Percentiles rank a stretch among this genome's conserved stretches.
These are phyloP conservation scores for Metschnikowia shivogae DNA, from an alignment of 805 yeast species.

Conservation along the genomic window DNA sequence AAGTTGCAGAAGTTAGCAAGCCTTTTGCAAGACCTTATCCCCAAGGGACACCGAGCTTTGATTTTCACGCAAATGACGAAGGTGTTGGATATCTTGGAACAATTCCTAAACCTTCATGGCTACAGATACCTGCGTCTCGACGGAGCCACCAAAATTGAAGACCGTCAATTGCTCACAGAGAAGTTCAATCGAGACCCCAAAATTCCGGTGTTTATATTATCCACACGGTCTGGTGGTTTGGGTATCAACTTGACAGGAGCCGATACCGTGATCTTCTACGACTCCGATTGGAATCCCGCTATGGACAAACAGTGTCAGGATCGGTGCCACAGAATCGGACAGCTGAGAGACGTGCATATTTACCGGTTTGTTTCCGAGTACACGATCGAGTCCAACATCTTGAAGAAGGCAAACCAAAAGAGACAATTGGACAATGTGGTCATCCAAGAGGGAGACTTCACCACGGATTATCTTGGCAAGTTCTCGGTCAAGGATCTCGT, in stretches of 20 bases:
- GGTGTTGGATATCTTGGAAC: conserved; percentile 89
- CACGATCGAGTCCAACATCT: conserved; percentile 92
- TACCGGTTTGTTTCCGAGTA: conserved; percentile 93
- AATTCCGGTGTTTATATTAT: conserved; percentile 85
- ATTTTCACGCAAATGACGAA: conserved; percentile 98
- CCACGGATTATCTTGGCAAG: conserved; percentile 91
- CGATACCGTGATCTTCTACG: conserved; percentile 96
- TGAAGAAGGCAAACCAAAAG: conserved; percentile 92
- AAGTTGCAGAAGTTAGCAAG: conserved; percentile 82
- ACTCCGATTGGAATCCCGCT: conserved; percentile 99
- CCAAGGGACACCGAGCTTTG: conserved; percentile 87
- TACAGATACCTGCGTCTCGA: conserved; percentile 91
- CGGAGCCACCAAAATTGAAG: conserved; percentile 97
- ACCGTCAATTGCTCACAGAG: conserved; percentile 90
- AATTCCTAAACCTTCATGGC: conserved; percentile 90
- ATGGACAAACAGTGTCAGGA: conserved; percentile 99
- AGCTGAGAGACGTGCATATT: conserved; percentile 95
- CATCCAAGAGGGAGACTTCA: conserved; percentile 96
- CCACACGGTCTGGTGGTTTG: conserved; percentile 96
- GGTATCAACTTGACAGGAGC: conserved; percentile 98
- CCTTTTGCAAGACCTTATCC: conserved; percentile 69
- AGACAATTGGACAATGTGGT: conserved; percentile 90
- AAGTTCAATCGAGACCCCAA: conserved; percentile 81
- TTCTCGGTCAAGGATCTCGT: conserved; percentile 81
- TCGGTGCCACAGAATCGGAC: conserved; percentile 98